Evolutionary conservation across 352 stramenopile genomes (phyloP).

Genomic region (Pythium rhizo-oryzae): DNA sequence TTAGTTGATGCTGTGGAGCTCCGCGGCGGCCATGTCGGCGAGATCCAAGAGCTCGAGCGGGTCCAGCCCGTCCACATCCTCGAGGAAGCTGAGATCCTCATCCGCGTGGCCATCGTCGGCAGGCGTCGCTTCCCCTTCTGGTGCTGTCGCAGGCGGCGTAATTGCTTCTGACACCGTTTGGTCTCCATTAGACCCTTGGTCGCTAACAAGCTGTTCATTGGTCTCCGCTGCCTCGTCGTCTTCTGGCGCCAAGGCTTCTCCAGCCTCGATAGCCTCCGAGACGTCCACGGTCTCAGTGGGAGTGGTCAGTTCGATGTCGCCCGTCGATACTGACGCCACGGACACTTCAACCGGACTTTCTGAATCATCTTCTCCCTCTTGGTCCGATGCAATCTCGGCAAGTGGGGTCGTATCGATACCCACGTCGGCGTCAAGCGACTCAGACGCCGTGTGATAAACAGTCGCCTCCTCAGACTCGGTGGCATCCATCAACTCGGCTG

Average conservation of each 20-base stretch:
- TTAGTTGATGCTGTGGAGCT: slow-evolving; percentile 20
- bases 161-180: background rate
- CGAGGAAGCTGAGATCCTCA: slow-evolving; percentile 17
- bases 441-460: background rate
- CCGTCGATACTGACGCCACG: background rate
- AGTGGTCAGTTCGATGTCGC: background rate
- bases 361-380: background rate
- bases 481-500: background rate
- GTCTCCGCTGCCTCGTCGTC: background rate
- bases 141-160: background rate
- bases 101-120: background rate
- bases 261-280: background rate
- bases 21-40: slow-evolving; percentile 23
- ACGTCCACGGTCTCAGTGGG: background rate
- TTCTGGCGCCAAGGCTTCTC: no score
- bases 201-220: no score
- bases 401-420: background rate
- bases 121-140: background rate
- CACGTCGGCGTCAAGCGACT: background rate
- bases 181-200: no score
- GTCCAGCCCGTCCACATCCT: slow-evolving; percentile 19
- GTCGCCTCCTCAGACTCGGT: background rate
- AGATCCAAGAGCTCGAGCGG: slow-evolving; percentile 26
- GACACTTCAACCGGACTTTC: background rate
- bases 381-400: background rate